Evolutionary conservation across 2,329 filamentous ascomycete genomes (phyloP).

Genomic region (Talaromyces sp.): DNA sequence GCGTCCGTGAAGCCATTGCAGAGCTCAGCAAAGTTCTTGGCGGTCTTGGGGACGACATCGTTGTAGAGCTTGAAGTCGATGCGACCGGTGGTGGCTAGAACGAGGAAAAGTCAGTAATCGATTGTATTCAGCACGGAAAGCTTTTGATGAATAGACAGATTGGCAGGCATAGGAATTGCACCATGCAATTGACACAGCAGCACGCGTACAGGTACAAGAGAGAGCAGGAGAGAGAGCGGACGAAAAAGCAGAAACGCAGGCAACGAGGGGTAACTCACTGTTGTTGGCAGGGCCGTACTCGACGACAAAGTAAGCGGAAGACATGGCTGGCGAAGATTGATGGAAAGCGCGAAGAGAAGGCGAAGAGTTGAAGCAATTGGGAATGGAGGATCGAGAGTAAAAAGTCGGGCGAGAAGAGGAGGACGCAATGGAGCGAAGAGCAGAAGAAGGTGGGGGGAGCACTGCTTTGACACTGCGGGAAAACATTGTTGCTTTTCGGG

Average conservation of each 20-base stretch:
- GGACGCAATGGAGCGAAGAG: conserved; percentile 27
- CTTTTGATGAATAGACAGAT: background rate
- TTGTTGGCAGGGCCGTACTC: conserved; percentile 48
- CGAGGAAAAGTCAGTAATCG: conserved; percentile 19
- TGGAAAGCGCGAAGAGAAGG: conserved; percentile 49
- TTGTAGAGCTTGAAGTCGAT: conserved; percentile 89
- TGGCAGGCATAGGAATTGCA: background rate
- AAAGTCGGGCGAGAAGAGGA: conserved; percentile 29
- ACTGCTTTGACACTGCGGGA: conserved; percentile 35
- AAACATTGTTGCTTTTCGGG: conserved; percentile 32
- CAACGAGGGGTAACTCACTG: conserved; percentile 22
- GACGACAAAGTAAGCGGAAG: conserved; percentile 70
- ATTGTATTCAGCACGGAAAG: background rate
- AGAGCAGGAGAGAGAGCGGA: background rate
- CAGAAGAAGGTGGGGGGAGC: conserved; percentile 43
- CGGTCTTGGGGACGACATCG: conserved; percentile 81
- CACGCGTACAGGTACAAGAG: background rate
- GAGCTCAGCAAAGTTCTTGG: conserved; percentile 77
- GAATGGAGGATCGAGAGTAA: conserved; percentile 35
- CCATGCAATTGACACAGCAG: conserved; percentile 1
- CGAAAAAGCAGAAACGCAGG: too few species aligned
- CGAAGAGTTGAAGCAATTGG: conserved; percentile 22
- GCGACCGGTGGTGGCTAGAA: conserved; percentile 65
- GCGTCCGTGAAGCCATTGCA: conserved; percentile 69
- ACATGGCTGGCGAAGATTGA: conserved; percentile 69